Evolutionary conservation across 257 asterid species (phyloP), one percentile per base, ranked within the genome.

Genomic region (Verbascum thapsus): DNA sequence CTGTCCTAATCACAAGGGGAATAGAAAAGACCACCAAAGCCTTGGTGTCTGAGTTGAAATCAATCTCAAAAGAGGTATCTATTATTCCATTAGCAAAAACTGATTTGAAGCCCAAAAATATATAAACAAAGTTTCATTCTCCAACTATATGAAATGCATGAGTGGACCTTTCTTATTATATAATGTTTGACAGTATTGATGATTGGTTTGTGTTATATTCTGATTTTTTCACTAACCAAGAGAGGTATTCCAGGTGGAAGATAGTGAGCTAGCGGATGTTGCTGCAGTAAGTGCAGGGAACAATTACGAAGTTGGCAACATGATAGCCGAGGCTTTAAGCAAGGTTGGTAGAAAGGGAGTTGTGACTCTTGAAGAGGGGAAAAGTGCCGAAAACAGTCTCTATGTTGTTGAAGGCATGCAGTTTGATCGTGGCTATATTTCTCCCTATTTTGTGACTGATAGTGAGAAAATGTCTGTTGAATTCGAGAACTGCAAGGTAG

Each of bases 241-340:
- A 23, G 61, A 41, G 17, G 61, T 26, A 47, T 76, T 64, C 19
- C 84, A 92, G 97, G 97, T 90, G 50, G 99, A 92, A 72, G 97
- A 92, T 60, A 89, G 87, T 63, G 99, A 94, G 64, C 76, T 94
- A 32, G 97, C 99, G 23, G 99, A 94, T 78, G 97, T 94, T 64
- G 99, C 99, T 63, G 94, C 99, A 41, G 97, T 90, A 17, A 90
- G 99, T 85, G 99, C 97, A 1, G 99, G 99, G 43, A 94, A 94
- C 80, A 87, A 94, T 83, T 74, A 78, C 40, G 97, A 94, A 74
- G 95, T 94, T 16, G 97, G 99, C 30, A 74, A 74, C 20, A 94
- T 94, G 97, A 94, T 94, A 5, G 96, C 99, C 6, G 97, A 94
- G 67, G 99, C 99, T 44, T 66, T 94, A 88, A 90, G 85, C 84